Base-by-base conservation (phyloP, 345 rosid genomes). In the Eucalyptus virginea region DNA sequence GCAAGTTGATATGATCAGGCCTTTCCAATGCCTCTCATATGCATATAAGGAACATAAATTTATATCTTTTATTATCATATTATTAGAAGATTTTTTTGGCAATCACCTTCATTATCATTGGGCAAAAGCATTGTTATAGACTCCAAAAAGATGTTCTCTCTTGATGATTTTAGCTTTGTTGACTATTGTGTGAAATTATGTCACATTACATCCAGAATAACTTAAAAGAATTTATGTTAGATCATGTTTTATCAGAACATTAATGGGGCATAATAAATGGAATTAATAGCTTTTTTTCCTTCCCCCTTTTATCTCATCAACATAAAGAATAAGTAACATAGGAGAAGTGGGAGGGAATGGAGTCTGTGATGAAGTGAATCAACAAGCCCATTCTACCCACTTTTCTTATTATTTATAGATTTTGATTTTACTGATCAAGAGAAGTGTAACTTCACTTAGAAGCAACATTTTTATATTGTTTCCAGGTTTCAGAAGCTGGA, bases 401-500 rank as follows among this genome's bases (percentile, higher is more conserved):
- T 40, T 40, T 21, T 77, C 28, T 40, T 37, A 19, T 40, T 4
- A 21, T 21, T 11, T 77, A 40, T 40, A 77, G 83, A 77, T 77
- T 77, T 77, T 77, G 47, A 77, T 77, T 77, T 87, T 60, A 19
- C 52, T 42, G 65, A 83, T 52, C 77, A 32, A 23, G 80, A 40
- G 49, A 90, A 88, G 47, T 37, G 47, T 40, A 77, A 77, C 28
- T 40, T 40, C 28, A 77, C 83, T 40, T 2, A 77, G 47, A 40
- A 40, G 83, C 83, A 40, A 77, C 83, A 56, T 89, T 90, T 52
- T 81, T 81, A 60, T 54, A 17, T 32, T 7, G 47, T 47, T 69
- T 86, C 83, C 90, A 98, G 99, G 99, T 98, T 88, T 94, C 98
- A 2, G 99, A 98, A 93, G 95, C 99, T 26, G 99, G 99, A 87